Base-by-base conservation (phyloP, 2,329 filamentous ascomycete genomes). In the Trichothecium roseum region DNA sequence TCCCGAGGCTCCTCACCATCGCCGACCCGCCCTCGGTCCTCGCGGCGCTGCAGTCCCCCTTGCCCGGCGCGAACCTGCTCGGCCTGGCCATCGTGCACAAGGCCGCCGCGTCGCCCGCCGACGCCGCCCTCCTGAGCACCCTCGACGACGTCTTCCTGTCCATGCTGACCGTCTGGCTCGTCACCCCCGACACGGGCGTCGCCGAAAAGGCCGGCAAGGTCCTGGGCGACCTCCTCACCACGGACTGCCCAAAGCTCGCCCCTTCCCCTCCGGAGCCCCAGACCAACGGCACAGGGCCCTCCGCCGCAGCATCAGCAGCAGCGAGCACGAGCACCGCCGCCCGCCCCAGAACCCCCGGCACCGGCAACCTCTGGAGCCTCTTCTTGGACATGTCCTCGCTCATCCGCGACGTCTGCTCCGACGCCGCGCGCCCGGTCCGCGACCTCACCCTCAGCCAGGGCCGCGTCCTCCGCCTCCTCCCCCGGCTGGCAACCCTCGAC, bases 51-150 rank as follows among this genome's bases (percentile, higher is more conserved):
- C 52, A 53, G 32, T 75, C 73, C 1, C 64, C 70, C 2, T 59
- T 71, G 1, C 63, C 72, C 1, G 68, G 71, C 3, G 71, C 70
- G 20, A 75, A 74, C 47, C 56, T 76, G 13, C 66, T 80, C 17
- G 74, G 66, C 46, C 61, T 80, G 44, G 55, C 64, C 36, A 60
- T 79, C 36, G 47, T 79, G 18, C 59, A 69, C 40, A 79, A 78
- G 46, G 74, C 72, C 4, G 56, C 68, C 16, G 50, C 52, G 13
- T 57, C 57, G 4, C 63, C 70, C 10, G 51, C 58, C 34, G 68
- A 75, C 34, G 64, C 64, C 22, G 62, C 65, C 27, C 63, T 69
- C 24, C 53, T 79, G 5, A 66, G 65, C 31, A 59, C 57, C 28
- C 62, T 74, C 51, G 63, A 66, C 28, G 54, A 56, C 3, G 45